Evolutionary conservation across 495 filamentous ascomycete genomes (phyloP), one percentile per base, ranked within the genome.

Genomic region (Gamarada debralockiae): DNA sequence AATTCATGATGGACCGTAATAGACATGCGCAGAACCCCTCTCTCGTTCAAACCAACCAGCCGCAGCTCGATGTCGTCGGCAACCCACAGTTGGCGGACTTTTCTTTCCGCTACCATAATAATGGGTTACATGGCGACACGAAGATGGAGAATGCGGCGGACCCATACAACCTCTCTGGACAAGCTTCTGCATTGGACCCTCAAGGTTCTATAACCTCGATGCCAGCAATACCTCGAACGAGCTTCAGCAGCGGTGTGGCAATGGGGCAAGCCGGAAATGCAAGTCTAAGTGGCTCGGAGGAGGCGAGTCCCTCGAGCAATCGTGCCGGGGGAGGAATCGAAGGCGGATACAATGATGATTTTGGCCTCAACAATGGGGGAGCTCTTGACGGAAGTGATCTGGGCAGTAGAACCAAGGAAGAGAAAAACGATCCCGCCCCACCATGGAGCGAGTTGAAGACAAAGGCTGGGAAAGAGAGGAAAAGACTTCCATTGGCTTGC

Each of bases 381-480:
- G 66, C 65, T 29, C 69, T 65, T 10, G 76, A 81, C 48, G 76
- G 76, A 24, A 73, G 70, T 21, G 76, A 77, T 40, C 58, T 78
- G 42, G 76, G 75, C 20, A 70, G 67, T 21, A 73, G 75, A 58
- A 50, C 67, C 5, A 81, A 75, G 39, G 80, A 75, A 36, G 81
- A 83, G 47, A 81, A 81, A 60, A 72, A 77, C 20, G 80, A 79
- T 46, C 68, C 71, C 5, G 68, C 73, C 12, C 89, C 91, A 6
- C 69, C 87, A n/a, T 98, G 93, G 93, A 93, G 80, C 65, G 92
- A 96, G 64, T 78, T 96, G 62, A 97, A 97, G 70, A 98, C 93
- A 7, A 98, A 98, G 71, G 93, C 93, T 14, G 93, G 93, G 0
- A 98, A 98, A 68, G 92, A 97, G 65, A 81, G 93, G 49, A 97